These are phyloP conservation scores for Daldinia eschscholtzii DNA, from an alignment of 2,329 filamentous ascomycete genomes.

Conservation along the genomic window DNA sequence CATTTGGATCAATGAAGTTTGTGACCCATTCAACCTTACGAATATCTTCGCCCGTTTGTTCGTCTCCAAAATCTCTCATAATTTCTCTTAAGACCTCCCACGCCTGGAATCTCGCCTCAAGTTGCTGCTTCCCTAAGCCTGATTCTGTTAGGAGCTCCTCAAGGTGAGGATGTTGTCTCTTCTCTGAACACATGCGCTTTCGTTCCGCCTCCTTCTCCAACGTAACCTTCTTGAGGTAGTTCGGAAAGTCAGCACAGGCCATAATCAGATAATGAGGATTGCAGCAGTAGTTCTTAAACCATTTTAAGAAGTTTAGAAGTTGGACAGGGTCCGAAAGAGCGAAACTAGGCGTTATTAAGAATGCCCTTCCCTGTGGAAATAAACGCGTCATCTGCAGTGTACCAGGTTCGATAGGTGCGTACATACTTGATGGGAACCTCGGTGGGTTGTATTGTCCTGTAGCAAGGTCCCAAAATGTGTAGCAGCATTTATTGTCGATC, in stretches of 20 bases:
- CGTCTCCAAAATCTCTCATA: constrained; percentile 49
- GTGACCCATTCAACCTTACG: constrained; percentile 61
- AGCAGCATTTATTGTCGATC: constrained; percentile 43
- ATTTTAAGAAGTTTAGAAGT: constrained; percentile 56
- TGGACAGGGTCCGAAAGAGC: constrained; percentile 59
- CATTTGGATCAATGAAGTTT: constrained; percentile 64
- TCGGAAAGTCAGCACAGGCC: constrained; percentile 53
- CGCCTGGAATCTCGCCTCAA: constrained; percentile 43
- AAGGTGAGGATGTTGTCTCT: constrained; percentile 32
- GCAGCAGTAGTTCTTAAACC: constrained; percentile 51
- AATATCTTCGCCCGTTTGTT: constrained; percentile 52
- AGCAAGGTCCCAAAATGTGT: constrained; percentile 50
- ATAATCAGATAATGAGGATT: constrained; percentile 53
- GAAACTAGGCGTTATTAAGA: constrained; percentile 66
- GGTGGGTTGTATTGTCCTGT: constrained; percentile 48
- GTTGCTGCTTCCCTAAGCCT: constrained; percentile 40
- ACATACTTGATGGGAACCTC: constrained; percentile 50
- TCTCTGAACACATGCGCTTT: constrained; percentile 32
- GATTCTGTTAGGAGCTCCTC: constrained; percentile 28
- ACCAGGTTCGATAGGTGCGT: constrained; percentile 47
- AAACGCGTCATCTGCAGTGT: constrained; percentile 56
- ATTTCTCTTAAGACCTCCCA: constrained; percentile 49
- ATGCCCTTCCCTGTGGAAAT: constrained; percentile 60
- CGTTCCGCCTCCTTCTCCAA: constrained; percentile 52
- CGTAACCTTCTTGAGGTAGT: constrained; percentile 54